phyloP scores from a whole-genome alignment of 768 basidiomycete species.

The Gymnopilus junonius region DNA sequence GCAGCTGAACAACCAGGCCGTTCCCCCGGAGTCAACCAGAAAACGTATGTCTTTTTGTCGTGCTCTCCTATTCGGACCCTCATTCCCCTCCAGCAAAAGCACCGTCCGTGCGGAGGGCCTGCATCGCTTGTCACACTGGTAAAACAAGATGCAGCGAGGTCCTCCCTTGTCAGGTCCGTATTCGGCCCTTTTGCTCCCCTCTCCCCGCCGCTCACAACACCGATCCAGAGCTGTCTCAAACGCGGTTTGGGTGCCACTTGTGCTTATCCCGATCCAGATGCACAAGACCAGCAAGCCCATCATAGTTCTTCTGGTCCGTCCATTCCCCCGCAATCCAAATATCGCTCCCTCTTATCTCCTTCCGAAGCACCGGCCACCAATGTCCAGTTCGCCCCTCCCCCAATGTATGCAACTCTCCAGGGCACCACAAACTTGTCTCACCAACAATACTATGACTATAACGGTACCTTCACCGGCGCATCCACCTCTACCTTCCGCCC shows the following conservation, averaged over 20 bases:
- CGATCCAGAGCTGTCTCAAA: conserved; percentile 77
- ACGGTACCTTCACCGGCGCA: conserved; percentile 65
- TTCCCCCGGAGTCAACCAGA: conserved; percentile 45
- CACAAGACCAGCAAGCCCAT: conserved; percentile 47
- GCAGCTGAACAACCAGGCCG: conserved; percentile 30
- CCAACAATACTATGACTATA: conserved; percentile 83
- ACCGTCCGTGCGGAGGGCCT: conserved; percentile 81
- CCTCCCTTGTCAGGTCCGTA: conserved; percentile 74
- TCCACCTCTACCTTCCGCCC: conserved; percentile 82
- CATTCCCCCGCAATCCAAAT: background rate
- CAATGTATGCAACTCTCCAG: conserved; percentile 53
- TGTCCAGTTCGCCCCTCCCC: conserved; percentile 49
- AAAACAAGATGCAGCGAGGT: conserved; percentile 86
- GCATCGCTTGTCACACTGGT: conserved; percentile 80
- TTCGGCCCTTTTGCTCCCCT: conserved; percentile 1
- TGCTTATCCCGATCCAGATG: conserved; percentile 80
- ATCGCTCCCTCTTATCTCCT: conserved; percentile 15
- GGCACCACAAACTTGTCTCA: conserved; percentile 55
- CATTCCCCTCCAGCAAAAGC: conserved; percentile 62
- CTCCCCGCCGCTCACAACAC: background rate
- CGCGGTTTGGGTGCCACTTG: conserved; percentile 73
- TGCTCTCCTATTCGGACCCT: conserved; percentile 9
- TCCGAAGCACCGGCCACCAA: conserved; percentile 31
- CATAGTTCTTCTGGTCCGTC: conserved; percentile 43
- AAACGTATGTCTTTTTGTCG: conserved; percentile 56